A percentile compares a stretch with the other conserved stretches of the same genome.
phyloP scores from a whole-genome alignment of 129 eudicot species.

The Helianthus tuberosus region DNA sequence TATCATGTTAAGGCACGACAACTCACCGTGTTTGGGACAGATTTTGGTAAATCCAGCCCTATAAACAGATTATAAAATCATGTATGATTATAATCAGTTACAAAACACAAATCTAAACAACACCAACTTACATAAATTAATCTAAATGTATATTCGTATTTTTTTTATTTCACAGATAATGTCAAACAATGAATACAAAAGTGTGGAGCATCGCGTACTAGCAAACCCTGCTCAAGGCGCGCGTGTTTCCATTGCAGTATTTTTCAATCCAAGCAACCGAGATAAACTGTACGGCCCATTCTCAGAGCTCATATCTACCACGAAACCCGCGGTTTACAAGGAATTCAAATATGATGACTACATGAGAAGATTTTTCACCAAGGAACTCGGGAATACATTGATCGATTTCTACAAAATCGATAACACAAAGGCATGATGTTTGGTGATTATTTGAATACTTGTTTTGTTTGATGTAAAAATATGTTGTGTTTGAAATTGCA shows the following conservation, averaged over 20 bases:
- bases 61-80: too few species aligned
- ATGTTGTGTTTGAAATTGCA: neutral
- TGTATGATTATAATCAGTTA: neutral
- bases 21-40: too few species aligned
- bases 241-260: slow-evolving; percentile 54
- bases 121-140: neutral
- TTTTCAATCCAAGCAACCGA: slow-evolving; percentile 49
- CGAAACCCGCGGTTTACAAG: slow-evolving; percentile 53
- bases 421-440: slow-evolving; percentile 16
- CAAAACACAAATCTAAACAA: neutral
- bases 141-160: neutral
- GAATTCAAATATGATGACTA: slow-evolving; percentile 39
- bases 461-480: neutral
- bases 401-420: slow-evolving; percentile 44
- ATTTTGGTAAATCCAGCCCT: too few species aligned
- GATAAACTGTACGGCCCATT: slow-evolving; percentile 52
- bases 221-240: slow-evolving; percentile 50
- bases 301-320: slow-evolving; percentile 47
- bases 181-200: slow-evolving; percentile 57
- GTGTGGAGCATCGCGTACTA: slow-evolving; percentile 61
- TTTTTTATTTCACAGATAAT: slow-evolving; percentile 41
- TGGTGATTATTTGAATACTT: neutral
- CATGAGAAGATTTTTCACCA: slow-evolving; percentile 53
- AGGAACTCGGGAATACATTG: slow-evolving; percentile 56
- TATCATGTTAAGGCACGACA: too few species aligned